Conservation (phyloP, 805 yeast species). For the Saturnispora ahearnii region DNA sequence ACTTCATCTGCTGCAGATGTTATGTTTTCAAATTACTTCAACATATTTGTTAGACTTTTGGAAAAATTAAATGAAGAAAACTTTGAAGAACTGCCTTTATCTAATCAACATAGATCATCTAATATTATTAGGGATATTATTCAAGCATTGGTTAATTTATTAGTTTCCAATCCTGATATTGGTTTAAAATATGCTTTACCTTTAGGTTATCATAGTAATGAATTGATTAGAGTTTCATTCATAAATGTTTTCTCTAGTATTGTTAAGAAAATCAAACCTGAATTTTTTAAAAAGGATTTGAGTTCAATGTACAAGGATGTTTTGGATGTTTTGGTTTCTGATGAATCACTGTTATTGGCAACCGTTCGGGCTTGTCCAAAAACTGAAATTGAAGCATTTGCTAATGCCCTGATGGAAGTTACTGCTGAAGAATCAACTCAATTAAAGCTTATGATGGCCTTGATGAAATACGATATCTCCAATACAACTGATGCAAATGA, state of each 20-base stretch:
- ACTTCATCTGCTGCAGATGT: conserved; percentile 32
- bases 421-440: conserved; percentile 34
- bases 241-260: conserved; percentile 71
- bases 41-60: conserved; percentile 44
- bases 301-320: conserved; percentile 8
- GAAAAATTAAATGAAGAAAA: conserved; percentile 32
- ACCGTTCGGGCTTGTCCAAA: conserved; percentile 57
- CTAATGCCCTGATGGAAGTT: conserved; percentile 52
- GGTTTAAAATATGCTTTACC: conserved; percentile 72
- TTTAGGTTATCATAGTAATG: conserved; percentile 64
- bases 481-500: conserved; percentile 57
- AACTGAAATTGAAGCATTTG: conserved; percentile 60
- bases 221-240: conserved; percentile 59
- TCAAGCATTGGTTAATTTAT: conserved; percentile 54
- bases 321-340: conserved; percentile 16
- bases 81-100: conserved; percentile 13
- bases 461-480: conserved; percentile 55
- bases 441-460: conserved; percentile 39
- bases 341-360: conserved; percentile 39
- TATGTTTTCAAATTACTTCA: conserved; percentile 62
- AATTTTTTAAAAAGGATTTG: conserved; percentile 10
- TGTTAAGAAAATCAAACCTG: conserved; percentile 26
- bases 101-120: conserved; percentile 43
- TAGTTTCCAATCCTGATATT: conserved; percentile 65
- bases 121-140: conserved; percentile 56